These are phyloP conservation scores for Solanum acaule DNA, from an alignment of 257 asterid genomes.

Conservation along the genomic window DNA sequence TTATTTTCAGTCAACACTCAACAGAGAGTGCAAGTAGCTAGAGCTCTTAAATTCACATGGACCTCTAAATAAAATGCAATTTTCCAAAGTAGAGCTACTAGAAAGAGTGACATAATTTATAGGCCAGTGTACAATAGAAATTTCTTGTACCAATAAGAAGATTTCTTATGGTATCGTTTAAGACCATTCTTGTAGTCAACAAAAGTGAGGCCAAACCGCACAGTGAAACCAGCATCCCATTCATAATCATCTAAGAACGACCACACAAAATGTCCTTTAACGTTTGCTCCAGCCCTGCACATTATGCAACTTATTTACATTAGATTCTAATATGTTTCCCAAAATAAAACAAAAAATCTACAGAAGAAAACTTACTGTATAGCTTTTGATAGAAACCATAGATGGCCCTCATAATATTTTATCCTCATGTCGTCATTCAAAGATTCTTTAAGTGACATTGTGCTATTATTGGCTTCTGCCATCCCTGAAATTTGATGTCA, in stretches of 20 bases:
- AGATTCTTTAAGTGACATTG: conserved; percentile 7
- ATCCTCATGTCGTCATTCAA: conserved; percentile 8
- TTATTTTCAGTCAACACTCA: background rate
- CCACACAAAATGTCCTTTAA: conserved; percentile 20
- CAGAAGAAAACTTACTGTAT: conserved; percentile 4
- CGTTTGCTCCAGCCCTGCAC: conserved; percentile 19
- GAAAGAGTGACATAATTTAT: background rate
- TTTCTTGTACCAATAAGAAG: conserved; percentile 15
- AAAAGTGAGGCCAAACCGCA: conserved; percentile 12
- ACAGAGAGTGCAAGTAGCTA: no score
- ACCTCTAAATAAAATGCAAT: background rate
- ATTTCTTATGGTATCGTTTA: conserved; percentile 6
- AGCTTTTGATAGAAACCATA: conserved; percentile 17
- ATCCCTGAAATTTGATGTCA: background rate
- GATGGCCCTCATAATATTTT: conserved; percentile 12
- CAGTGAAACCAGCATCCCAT: conserved; percentile 23
- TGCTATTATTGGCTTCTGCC: conserved; percentile 10
- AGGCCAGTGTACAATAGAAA: background rate
- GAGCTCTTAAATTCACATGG: no score
- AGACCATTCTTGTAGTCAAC: conserved; percentile 10
- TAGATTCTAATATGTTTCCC: background rate
- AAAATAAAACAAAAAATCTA: background rate
- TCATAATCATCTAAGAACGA: conserved; percentile 15
- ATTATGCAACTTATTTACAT: background rate
- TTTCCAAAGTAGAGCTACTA: no score